Evolutionary conservation across 441 rosid genomes (phyloP).

Genomic region (Lagerstroemia fauriei): DNA sequence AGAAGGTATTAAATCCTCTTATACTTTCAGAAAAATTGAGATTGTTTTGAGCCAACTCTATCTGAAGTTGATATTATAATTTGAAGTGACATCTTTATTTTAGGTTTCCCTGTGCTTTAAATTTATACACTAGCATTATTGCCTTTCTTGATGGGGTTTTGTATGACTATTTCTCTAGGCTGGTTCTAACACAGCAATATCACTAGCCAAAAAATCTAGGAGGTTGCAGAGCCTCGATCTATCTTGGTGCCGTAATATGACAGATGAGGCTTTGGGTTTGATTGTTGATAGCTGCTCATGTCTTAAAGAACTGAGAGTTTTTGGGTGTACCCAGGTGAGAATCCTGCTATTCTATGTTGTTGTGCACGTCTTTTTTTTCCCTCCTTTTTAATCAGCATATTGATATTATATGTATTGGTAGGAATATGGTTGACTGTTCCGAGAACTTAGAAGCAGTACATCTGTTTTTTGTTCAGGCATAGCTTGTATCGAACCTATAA

Average conservation of each 20-base stretch:
- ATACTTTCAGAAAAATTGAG: not conserved
- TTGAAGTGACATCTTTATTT: not conserved
- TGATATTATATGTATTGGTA: not conserved
- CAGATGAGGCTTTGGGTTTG: constrained; percentile 65
- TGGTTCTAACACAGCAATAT: constrained; percentile 60
- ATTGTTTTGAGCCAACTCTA: not conserved
- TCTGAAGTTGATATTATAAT: not conserved
- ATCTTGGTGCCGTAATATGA: constrained; percentile 77
- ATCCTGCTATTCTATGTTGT: not conserved
- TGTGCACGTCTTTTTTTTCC: not conserved
- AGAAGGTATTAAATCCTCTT: constrained; percentile 45
- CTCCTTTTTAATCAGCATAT: not conserved
- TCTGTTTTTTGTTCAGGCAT: not conserved
- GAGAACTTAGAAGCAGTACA: not conserved
- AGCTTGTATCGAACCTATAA: not conserved
- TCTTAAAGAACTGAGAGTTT: constrained; percentile 64
- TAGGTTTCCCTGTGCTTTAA: not conserved
- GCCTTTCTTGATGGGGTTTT: not conserved
- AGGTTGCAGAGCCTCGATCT: constrained; percentile 63
- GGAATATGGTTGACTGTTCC: not conserved
- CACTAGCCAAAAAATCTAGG: constrained; percentile 57
- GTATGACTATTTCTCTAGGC: constrained; percentile 45
- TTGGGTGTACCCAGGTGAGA: constrained; percentile 86
- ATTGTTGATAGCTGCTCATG: constrained; percentile 80
- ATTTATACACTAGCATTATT: not conserved